Base-by-base conservation (phyloP, 2,329 filamentous ascomycete genomes). In the Epichloe elymi region DNA sequence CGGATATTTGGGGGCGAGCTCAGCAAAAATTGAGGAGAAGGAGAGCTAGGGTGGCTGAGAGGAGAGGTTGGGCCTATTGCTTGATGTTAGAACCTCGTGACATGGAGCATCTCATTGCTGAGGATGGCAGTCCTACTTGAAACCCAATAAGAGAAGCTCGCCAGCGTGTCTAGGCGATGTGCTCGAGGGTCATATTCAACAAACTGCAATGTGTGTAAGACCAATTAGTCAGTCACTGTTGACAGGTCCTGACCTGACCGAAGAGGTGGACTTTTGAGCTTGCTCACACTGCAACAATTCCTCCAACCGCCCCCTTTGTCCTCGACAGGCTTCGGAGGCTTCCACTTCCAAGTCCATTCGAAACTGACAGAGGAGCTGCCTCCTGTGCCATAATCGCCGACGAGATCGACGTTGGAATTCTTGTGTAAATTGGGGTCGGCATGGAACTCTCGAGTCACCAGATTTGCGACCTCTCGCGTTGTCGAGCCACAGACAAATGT, bases 291-390 rank as follows among this genome's bases (percentile, higher is more conserved):
- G 74, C 93, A 97, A 60, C 85, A 86, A 63, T 94, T 97, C 63
- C 88, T 86, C 91, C 93, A 98, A 43, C 93, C 93, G 52, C 89
- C 88, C 33, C 86, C 87, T 60, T 80, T 81, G 64, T 96, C 90
- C 63, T 96, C 90, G 15, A 72, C 70, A 14, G 72, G 62, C 73
- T 88, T 95, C 38, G 93, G 93, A 8, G 93, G 88, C 63, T 86
- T 88, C 89, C 91, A 98, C 73, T 85, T 93, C 93, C 93, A 98
- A 7, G 85, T 83, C 89, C 91, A 98, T 57, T 91, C 85, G 63
- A 96, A 96, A 36, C 88, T 83, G 33, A 95, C 84, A 2, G 88
- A 91, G 6, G 85, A 74, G 60, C 75, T 87, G n/a, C 91, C 90
- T 35, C 78, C 82, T 0, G 93, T 98, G 3, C 80, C 78, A 63